Base-by-base conservation (phyloP, 495 filamentous ascomycete genomes). In the Lophiostoma macrostomum region DNA sequence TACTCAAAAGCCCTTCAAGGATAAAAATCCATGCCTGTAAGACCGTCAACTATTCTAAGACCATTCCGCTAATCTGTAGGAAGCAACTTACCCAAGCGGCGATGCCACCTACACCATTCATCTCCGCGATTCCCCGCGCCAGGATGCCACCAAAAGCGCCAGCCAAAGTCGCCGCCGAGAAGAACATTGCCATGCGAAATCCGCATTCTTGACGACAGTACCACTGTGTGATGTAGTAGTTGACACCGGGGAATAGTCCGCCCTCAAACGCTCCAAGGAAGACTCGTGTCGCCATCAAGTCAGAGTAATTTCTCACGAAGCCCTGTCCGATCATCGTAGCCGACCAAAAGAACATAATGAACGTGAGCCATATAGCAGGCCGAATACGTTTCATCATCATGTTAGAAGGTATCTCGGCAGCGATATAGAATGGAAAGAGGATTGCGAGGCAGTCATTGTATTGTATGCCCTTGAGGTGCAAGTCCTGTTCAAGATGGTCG, bases 341-440 rank as follows among this genome's bases (percentile, higher is more conserved):
- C 4, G 90, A 91, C 81, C 81, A 85, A 5, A 73, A 43, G 3
- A 78, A 44, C 76, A 84, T 83, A 39, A 82, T 82, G 5, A 67
- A 56, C 1, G 77, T 72, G 56, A 84, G 38, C 56, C 67, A 73
- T 23, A 67, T 48, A 13, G 56, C 32, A 1, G 70, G 70, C 6
- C 60, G 52, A 2, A 64, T 14, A n/a, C 61, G 76, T 71, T 96
- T 96, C 53, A 97, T 81, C 27, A 97, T 70, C 38, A 96, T 69
- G 67, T 97, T 96, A 31, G 89, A 91, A 22, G 90, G 55, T 0
- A 90, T 89, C 73, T 96, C 91, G 56, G 90, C 88, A 34, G 90
- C 71, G 29, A 87, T 78, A 69, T 97, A 97, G 28, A 88, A 94
- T 18, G 94, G 79, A 73, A 96, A 97, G 72, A 95, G 95, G 62